These are phyloP conservation scores for Dysphania ambrosioides DNA, from an alignment of 148 eudicot species.

Conservation along the genomic window DNA sequence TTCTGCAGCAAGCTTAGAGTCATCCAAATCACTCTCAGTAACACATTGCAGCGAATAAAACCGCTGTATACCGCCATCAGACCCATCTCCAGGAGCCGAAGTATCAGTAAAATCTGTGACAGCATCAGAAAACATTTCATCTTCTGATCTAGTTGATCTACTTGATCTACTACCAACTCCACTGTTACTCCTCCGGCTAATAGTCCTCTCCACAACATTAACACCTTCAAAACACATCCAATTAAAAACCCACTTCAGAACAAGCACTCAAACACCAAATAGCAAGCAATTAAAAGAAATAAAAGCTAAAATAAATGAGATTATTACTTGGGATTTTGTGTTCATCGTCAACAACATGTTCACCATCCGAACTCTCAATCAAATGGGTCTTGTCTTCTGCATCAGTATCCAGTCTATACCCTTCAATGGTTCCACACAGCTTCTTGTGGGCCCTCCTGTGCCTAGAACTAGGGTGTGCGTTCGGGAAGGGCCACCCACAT, in stretches of 20 bases:
- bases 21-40: constrained; percentile 23
- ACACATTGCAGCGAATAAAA: constrained; percentile 32
- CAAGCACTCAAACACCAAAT: constrained; percentile 4
- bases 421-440: constrained; percentile 74
- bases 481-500: constrained; percentile 85
- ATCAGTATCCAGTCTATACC: constrained; percentile 37
- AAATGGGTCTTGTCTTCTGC: constrained; percentile 24
- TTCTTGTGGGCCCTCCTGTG: constrained; percentile 76
- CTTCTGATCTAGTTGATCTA: constrained; percentile 63
- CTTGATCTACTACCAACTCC: constrained; percentile 45
- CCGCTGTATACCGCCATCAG: constrained; percentile 28
- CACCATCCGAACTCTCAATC: constrained; percentile 46
- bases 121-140: constrained; percentile 71
- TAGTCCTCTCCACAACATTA: constrained; percentile 37
- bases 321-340: constrained; percentile 43
- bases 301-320: not conserved
- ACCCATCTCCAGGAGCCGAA: constrained; percentile 28
- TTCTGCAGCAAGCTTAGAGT: constrained; percentile 1
- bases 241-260: constrained; percentile 18
- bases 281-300: not conserved
- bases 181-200: constrained; percentile 41
- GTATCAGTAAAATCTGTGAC: constrained; percentile 51
- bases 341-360: constrained; percentile 46
- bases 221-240: constrained; percentile 43
- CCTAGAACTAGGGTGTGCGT: constrained; percentile 69